Evolutionary conservation across 352 stramenopile genomes (phyloP).

Genomic region (Pythium rishiriense): DNA sequence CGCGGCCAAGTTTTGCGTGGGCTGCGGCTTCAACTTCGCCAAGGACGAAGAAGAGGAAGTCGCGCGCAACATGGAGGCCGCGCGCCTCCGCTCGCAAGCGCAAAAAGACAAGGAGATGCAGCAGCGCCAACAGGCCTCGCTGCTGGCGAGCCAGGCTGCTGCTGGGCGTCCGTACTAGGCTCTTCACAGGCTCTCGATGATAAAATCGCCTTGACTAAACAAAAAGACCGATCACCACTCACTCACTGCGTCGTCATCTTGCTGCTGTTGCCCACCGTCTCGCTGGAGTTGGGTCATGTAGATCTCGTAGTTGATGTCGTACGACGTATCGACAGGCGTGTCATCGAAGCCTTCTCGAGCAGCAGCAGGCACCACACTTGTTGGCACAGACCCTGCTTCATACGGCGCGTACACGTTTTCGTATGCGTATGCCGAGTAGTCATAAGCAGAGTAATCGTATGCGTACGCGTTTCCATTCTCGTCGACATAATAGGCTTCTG

Average conservation of each 20-base stretch:
- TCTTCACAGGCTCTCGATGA: not conserved
- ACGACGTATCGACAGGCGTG: slow-evolving; percentile 46
- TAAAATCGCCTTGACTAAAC: not conserved
- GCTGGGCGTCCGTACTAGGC: slow-evolving; percentile 10
- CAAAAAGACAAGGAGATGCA: slow-evolving; percentile 54
- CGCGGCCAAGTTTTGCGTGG: slow-evolving; percentile 79
- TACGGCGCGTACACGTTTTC: not conserved
- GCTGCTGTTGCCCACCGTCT: slow-evolving; percentile 25
- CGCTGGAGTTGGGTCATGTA: slow-evolving; percentile 55
- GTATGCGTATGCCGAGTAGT: not conserved
- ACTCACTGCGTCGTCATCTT: not conserved
- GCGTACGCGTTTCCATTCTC: slow-evolving; percentile 11
- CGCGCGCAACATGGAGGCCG: slow-evolving; percentile 66
- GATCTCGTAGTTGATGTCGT: slow-evolving; percentile 76
- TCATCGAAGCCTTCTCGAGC: slow-evolving; percentile 24
- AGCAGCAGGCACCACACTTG: not conserved
- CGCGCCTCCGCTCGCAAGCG: slow-evolving; percentile 48
- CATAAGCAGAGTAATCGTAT: slow-evolving; percentile 9
- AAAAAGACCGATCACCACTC: not conserved
- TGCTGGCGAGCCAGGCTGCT: slow-evolving; percentile 62
- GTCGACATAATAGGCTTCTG: slow-evolving; percentile 4
- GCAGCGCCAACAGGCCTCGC: slow-evolving; percentile 65
- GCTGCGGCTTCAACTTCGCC: slow-evolving; percentile 79
- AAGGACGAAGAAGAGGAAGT: slow-evolving; percentile 79
- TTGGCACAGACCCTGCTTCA: not conserved